Conservation (phyloP, 2,329 filamentous ascomycete species). For the Knoxdaviesia capensis region DNA sequence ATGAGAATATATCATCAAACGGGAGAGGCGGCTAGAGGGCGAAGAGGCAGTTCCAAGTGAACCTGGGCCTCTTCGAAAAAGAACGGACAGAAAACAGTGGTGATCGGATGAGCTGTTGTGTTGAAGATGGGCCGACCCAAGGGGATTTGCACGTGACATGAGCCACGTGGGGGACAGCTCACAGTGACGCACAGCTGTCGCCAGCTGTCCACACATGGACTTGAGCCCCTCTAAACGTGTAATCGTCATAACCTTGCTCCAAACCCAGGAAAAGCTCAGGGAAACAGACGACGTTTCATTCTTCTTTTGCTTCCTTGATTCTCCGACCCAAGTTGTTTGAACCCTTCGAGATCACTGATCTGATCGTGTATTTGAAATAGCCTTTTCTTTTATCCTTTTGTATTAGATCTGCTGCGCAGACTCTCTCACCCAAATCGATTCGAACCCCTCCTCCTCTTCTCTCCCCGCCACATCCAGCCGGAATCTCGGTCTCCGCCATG, state of each 20-base stretch:
- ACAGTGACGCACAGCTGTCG: no score
- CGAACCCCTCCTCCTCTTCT: neutral
- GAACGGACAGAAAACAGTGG: no score
- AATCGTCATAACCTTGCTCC: neutral
- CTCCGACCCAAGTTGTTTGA: neutral
- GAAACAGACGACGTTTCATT: neutral
- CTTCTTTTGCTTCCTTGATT: neutral
- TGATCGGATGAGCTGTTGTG: no score
- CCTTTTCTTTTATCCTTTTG: neutral
- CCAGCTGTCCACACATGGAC: no score
- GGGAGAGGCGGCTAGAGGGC: no score
- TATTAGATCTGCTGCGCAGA: neutral
- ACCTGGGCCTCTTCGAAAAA: no score
- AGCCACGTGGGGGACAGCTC: no score
- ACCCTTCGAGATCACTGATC: neutral
- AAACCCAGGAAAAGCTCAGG: neutral
- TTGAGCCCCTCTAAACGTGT: no score
- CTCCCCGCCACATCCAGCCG: neutral
- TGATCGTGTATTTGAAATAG: neutral
- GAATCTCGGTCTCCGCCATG: conserved; percentile 22
- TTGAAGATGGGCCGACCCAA: no score
- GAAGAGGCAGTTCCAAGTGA: no score
- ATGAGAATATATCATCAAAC: no score
- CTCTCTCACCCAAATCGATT: neutral
- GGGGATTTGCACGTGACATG: no score